These are phyloP conservation scores for Paecilomyces sp. DNA, from an alignment of 2,329 filamentous ascomycete species.

Conservation along the genomic window DNA sequence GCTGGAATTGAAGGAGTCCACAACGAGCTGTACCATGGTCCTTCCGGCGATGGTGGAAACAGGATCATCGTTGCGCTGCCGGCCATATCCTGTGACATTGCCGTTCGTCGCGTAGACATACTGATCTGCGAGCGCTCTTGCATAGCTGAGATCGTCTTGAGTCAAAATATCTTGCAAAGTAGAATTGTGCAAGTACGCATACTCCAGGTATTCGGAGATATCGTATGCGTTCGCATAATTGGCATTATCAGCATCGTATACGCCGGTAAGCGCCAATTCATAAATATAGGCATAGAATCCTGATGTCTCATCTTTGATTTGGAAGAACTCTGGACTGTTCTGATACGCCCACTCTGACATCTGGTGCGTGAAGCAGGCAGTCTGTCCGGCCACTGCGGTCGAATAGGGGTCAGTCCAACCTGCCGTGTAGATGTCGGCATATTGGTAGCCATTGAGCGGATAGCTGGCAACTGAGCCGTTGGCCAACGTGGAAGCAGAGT, in stretches of 20 bases:
- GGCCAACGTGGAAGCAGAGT: conserved; percentile 36
- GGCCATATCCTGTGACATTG: conserved; percentile 30
- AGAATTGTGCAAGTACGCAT: conserved; percentile 46
- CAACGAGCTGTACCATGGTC: conserved; percentile 32
- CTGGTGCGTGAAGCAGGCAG: conserved; percentile 35
- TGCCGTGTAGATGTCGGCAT: conserved; percentile 42
- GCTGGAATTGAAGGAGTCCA: conserved; percentile 32
- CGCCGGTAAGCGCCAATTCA: conserved; percentile 33
- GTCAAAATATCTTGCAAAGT: conserved; percentile 28
- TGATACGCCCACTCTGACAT: conserved; percentile 34
- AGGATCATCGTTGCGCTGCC: conserved; percentile 13
- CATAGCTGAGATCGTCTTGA: conserved; percentile 23
- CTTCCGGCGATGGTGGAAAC: conserved; percentile 36
- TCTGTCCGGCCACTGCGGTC: conserved; percentile 44
- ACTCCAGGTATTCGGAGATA: conserved; percentile 52
- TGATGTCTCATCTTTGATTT: conserved; percentile 28
- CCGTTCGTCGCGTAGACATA: conserved; percentile 42
- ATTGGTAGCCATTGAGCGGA: conserved; percentile 53
- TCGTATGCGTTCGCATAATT: conserved; percentile 46
- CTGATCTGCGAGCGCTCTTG: conserved; percentile 43
- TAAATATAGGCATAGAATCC: conserved; percentile 43
- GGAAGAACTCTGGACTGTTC: conserved; percentile 31
- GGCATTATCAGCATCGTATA: conserved; percentile 32
- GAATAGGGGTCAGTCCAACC: conserved; percentile 42
- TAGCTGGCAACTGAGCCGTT: conserved; percentile 41